phyloP scores from a whole-genome alignment of 2,329 filamentous ascomycete genomes.

The Grosmannia serpens region DNA sequence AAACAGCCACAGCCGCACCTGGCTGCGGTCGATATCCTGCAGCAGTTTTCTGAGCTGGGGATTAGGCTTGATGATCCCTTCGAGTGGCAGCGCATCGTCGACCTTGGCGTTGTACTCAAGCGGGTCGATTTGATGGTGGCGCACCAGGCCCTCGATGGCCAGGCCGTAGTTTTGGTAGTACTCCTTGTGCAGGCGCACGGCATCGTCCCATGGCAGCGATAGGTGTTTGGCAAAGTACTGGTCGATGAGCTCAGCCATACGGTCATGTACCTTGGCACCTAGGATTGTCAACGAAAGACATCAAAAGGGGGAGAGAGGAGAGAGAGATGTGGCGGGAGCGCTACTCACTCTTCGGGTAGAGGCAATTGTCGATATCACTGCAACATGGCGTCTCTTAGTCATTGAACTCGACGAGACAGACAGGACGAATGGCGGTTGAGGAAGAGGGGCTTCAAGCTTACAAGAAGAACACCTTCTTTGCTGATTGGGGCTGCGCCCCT shows the following conservation, averaged over 20 bases:
- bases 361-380: conserved; percentile 98
- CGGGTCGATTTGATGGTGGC: conserved; percentile 89
- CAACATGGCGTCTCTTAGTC: conserved; percentile 14
- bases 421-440: background rate
- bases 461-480: conserved; percentile 31
- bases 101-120: conserved; percentile 91
- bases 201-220: conserved; percentile 61
- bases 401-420: background rate
- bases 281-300: background rate
- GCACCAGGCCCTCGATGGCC: conserved; percentile 89
- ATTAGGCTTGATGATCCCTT: conserved; percentile 71
- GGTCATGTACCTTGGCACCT: conserved; percentile 72
- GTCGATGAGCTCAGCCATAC: conserved; percentile 77
- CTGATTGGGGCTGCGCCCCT: background rate
- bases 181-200: conserved; percentile 72
- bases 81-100: conserved; percentile 85
- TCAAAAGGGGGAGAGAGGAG: background rate
- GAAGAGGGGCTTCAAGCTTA: conserved; percentile 16
- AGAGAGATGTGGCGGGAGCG: background rate
- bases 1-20: conserved; percentile 85
- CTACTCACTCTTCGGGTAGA: conserved; percentile 71
- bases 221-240: conserved; percentile 57
- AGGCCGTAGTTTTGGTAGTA: conserved; percentile 96
- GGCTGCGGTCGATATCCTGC: conserved; percentile 67
- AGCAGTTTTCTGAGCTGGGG: conserved; percentile 64